phyloP scores from a whole-genome alignment of 495 filamentous ascomycete species.

The Saxophila tyrrhenica region DNA sequence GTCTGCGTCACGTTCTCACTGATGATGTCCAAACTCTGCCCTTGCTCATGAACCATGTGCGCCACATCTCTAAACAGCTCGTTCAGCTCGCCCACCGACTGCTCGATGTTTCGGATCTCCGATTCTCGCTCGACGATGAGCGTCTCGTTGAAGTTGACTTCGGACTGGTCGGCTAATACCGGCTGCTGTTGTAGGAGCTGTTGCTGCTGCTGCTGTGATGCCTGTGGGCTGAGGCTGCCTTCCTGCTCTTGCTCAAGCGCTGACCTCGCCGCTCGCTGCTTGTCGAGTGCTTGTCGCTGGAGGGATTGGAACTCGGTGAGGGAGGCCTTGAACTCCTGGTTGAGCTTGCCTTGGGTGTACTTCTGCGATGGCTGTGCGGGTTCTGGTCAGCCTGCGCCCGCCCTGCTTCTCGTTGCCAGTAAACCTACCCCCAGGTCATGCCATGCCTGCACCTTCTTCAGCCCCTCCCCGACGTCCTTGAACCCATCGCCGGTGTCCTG shows the following conservation, averaged over 20 bases:
- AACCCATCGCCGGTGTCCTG: conserved; percentile 78
- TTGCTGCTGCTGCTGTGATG: conserved; percentile 33
- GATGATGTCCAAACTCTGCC: conserved; percentile 79
- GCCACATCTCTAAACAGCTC: conserved; percentile 95
- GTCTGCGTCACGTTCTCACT: conserved; percentile 75
- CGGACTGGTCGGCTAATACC: conserved; percentile 78
- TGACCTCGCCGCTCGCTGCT: conserved; percentile 72
- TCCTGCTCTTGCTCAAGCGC: conserved; percentile 43
- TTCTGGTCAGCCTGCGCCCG: conserved; percentile 34
- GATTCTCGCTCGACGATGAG: conserved; percentile 90
- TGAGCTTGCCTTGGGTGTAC: conserved; percentile 90
- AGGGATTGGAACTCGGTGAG: conserved; percentile 83
- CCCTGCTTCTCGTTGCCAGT: background rate
- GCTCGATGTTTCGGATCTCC: conserved; percentile 95
- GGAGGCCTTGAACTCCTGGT: conserved; percentile 76
- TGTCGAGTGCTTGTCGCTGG: conserved; percentile 80
- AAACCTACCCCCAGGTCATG: conserved; percentile 74
- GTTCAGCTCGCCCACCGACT: conserved; percentile 87
- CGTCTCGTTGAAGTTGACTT: conserved; percentile 95
- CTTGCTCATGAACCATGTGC: conserved; percentile 90
- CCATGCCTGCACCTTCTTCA: conserved; percentile 87
- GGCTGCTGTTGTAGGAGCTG: conserved; percentile 67
- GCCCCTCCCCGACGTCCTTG: conserved; percentile 82
- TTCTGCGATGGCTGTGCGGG: conserved; percentile 55
- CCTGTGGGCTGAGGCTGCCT: conserved; percentile 17